phyloP scores from a whole-genome alignment of 768 basidiomycete genomes.

The Suillus subalutaceus region DNA sequence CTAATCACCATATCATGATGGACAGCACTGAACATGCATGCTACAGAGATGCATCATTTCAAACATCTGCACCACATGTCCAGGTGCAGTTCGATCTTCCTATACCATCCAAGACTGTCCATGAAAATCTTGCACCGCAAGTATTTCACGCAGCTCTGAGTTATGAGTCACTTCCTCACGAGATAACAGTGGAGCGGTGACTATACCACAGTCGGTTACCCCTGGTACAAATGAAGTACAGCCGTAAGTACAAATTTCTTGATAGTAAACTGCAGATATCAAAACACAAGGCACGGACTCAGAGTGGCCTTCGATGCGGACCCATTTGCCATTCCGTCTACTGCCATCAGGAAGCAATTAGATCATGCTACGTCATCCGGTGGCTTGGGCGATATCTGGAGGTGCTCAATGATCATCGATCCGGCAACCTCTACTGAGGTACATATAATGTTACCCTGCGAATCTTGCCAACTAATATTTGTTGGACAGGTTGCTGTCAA shows the following conservation, averaged over 20 bases:
- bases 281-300: neutral
- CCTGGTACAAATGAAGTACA: neutral
- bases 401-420: neutral
- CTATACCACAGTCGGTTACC: neutral
- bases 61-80: too few species aligned
- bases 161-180: neutral
- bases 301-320: neutral
- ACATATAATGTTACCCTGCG: neutral
- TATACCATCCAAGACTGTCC: too few species aligned
- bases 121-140: neutral
- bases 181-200: neutral
- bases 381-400: slow-evolving; percentile 3
- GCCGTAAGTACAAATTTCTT: neutral
- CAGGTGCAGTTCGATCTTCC: too few species aligned
- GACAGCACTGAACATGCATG: too few species aligned
- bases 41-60: too few species aligned
- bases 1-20: too few species aligned
- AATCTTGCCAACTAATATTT: neutral
- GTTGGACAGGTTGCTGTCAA: slow-evolving; percentile 3
- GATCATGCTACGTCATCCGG: neutral
- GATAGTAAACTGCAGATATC: neutral
- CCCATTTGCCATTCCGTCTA: neutral
- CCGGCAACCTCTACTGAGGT: neutral
- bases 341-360: neutral
- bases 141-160: neutral